These are phyloP conservation scores for Cladorrhinum sp. DNA, from an alignment of 2,329 filamentous ascomycete genomes.

Conservation along the genomic window DNA sequence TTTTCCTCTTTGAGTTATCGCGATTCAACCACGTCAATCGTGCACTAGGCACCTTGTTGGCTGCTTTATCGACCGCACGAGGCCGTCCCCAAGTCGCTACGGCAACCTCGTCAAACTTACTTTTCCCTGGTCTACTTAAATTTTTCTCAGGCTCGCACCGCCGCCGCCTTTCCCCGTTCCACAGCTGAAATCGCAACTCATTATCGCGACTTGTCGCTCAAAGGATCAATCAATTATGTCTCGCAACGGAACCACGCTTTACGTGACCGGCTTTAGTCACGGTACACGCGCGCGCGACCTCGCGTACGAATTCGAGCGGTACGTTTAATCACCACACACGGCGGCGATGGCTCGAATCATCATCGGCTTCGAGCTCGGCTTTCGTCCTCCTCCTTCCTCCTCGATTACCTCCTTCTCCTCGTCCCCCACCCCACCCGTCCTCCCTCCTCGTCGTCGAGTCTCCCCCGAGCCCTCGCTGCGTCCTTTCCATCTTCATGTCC, in stretches of 20 bases:
- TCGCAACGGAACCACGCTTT: slow-evolving; percentile 89
- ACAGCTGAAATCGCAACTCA: neutral
- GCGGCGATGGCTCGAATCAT: slow-evolving; percentile 45
- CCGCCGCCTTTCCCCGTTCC: neutral
- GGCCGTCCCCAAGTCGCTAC: neutral
- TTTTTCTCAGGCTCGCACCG: slow-evolving; percentile 12
- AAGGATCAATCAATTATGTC: slow-evolving; percentile 61
- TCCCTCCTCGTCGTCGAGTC: slow-evolving; percentile 25
- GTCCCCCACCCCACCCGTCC: slow-evolving; percentile 31
- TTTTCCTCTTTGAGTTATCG: slow-evolving; percentile 8
- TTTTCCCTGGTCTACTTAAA: neutral
- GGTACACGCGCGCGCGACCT: slow-evolving; percentile 98
- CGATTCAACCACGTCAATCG: neutral
- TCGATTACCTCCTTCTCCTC: slow-evolving; percentile 36
- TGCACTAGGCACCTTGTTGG: neutral
- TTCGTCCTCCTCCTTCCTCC: slow-evolving; percentile 24
- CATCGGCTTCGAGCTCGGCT: slow-evolving; percentile 42
- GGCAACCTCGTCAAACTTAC: neutral
- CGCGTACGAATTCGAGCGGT: slow-evolving; percentile 99
- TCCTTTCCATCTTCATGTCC: slow-evolving; percentile 16
- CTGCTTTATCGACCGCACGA: neutral
- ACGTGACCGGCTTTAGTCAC: slow-evolving; percentile 98
- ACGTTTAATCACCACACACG: slow-evolving; percentile 59
- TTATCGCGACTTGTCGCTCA: slow-evolving; percentile 5
- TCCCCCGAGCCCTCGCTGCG: slow-evolving; percentile 19